Base-by-base conservation (phyloP, 2,329 filamentous ascomycete species). In the Xylaria sp. region DNA sequence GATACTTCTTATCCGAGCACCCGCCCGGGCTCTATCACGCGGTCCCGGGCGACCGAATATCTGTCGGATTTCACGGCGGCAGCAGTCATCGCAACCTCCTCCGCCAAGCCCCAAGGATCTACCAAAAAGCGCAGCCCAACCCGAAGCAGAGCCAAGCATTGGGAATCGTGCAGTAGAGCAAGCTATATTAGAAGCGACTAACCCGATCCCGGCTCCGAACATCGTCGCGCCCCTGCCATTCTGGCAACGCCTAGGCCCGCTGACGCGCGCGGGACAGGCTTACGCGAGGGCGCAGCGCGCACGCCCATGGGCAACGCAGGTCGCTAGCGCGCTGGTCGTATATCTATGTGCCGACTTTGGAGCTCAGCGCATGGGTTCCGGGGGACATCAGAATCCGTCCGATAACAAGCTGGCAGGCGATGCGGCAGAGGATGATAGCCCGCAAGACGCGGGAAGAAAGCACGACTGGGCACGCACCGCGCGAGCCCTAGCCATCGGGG, bases 341-440 rank as follows among this genome's bases (percentile, higher is more conserved):
- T 97, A 94, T 77, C 84, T 94, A 45, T 86, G 88, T 58, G 93
- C 91, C 9, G 94, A 97, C 79, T 72, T 96, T 63, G 90, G 89
- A 52, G 93, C 93, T 53, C 94, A 97, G 81, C 83, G 85, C 65
- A 88, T 97, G 56, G 25, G 34, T 41, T 23, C 56, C 8, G 9
- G 57, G n/a, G 34, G 13, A 12, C 12, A 2, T 0, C 23, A 25
- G 8, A 20, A 30, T 20, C 30, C 34, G n/a, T 15, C 41, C 3
- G 52, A 43, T 23, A 30, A 34, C 5, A 23, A 28, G 2, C 10
- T 23, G 70, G 80, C 83, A 66, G 84, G 83, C 30, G 83, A 85
- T 10, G 61, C 9, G 71, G 80, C 82, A 66, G 84, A 83, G 25
- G 83, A 85, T 71, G 83, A 32, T 4, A n/a, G 18, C 0, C 18